These are phyloP conservation scores for Oryza punctata DNA, from an alignment of 176 grass and related monocot genomes.

Conservation along the genomic window DNA sequence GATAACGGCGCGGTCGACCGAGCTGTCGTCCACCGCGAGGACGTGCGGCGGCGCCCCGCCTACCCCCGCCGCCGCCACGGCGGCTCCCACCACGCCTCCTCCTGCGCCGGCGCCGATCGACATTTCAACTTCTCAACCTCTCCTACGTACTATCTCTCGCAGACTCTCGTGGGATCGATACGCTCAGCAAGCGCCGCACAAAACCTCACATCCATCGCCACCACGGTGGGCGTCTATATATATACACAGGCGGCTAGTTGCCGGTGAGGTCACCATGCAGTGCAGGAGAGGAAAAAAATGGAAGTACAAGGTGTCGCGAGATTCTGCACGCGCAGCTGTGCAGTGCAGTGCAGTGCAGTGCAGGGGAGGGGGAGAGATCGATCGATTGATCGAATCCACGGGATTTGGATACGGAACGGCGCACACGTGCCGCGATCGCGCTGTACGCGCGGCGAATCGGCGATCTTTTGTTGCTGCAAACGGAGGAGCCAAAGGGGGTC, in stretches of 20 bases:
- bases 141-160: too few relatives aligned
- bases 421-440: constrained; percentile 16
- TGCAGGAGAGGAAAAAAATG: neutral
- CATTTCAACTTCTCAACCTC: constrained; percentile 17
- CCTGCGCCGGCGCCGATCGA: constrained; percentile 4
- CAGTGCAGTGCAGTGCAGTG: constrained; percentile 27
- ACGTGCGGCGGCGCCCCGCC: constrained; percentile 50
- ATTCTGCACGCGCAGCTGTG: constrained; percentile 17
- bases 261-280: neutral
- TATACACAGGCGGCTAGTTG: neutral
- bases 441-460: constrained; percentile 25
- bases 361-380: too few relatives aligned
- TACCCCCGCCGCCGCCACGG: neutral
- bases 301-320: neutral
- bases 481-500: neutral
- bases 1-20: constrained; percentile 82
- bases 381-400: neutral
- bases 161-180: too few relatives aligned
- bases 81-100: constrained; percentile 1
- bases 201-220: neutral
- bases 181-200: too few relatives aligned
- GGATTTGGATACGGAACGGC: constrained; percentile 35
- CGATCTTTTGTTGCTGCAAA: constrained; percentile 37
- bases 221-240: neutral
- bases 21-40: constrained; percentile 87